Base-by-base conservation (phyloP, 2,329 filamentous ascomycete species). In the Xylariomycetidae sp. region DNA sequence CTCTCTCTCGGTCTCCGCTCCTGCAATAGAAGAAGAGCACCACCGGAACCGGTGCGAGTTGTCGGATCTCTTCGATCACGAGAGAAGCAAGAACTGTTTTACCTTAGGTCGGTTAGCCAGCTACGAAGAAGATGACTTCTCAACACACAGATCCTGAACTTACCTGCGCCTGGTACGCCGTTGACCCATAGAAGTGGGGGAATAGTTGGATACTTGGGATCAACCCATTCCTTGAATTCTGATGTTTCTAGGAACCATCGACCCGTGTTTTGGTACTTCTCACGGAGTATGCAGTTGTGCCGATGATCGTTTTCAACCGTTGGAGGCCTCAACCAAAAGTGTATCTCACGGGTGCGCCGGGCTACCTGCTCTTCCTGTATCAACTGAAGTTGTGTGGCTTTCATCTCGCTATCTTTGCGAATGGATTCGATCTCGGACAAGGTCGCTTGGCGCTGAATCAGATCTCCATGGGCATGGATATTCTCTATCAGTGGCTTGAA, bases 1-100 rank as follows among this genome's bases (percentile, higher is more conserved):
- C 39, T 20, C 40, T 38, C 14, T 48, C 32, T 0, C 24, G 9
- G 33, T 57, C 43, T 5, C 37, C 37, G 26, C 53, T 35, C 29
- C 48, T 55, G 38, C 49, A 59, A 34, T 60, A 59, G 47, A 59
- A 59, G 36, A 44, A 59, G 9, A 46, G 20, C 2, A 41, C 46
- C 12, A 17, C 47, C 35, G 27, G 37, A 23, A 14, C 34, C 16
- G 25, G 32, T n/a, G 18, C 27, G 16, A 40, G 27, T 14, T 35
- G 42, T 34, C 27, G 28, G 22, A 29, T 42, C 39, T 55, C 43
- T 31, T 59, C 49, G 10, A 59, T 31, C 7, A 56, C 38, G 2
- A 52, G 28, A 18, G 57, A 58, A 7, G 57, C 53, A 4, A 60
- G 47, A 10, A 59, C 36, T 3, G 52, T 59, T 32, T 60, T 60